Evolutionary conservation across 148 eudicot species (phyloP).

Genomic region (Silene latifolia): DNA sequence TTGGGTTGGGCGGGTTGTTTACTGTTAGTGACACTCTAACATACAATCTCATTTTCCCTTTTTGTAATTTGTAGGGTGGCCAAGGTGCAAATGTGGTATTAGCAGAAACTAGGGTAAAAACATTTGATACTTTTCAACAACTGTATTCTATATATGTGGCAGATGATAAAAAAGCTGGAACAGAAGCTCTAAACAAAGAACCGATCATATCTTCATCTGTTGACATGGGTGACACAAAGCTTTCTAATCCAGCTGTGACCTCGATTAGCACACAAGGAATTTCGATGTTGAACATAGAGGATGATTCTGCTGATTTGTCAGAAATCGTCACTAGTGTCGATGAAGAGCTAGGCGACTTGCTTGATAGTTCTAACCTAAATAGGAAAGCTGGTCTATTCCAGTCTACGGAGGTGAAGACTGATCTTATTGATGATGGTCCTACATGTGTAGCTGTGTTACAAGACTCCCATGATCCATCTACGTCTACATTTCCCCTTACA

Average conservation of each 20-base stretch:
- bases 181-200: slow-evolving; percentile 1
- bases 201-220: slow-evolving; percentile 5
- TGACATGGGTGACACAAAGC: slow-evolving; percentile 12
- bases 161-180: slow-evolving; percentile 23
- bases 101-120: slow-evolving; percentile 2
- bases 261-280: slow-evolving; percentile 13
- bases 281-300: slow-evolving; percentile 14
- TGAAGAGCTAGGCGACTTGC: slow-evolving; percentile 57
- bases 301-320: slow-evolving; percentile 15
- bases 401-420: not conserved
- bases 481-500: slow-evolving; percentile 17
- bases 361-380: slow-evolving; percentile 19
- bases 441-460: too few relatives aligned
- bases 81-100: slow-evolving; percentile 6
- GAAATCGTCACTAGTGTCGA: slow-evolving; percentile 24
- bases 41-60: too few relatives aligned
- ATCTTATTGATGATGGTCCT: slow-evolving; percentile 3
- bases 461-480: slow-evolving; percentile 10
- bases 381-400: not conserved
- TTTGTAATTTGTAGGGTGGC: slow-evolving; percentile 20
- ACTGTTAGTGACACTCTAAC: not conserved
- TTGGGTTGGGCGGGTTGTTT: too few relatives aligned
- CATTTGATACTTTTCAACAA: slow-evolving; percentile 24
- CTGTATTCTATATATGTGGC: slow-evolving; percentile 26
- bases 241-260: slow-evolving; percentile 24